phyloP scores from a whole-genome alignment of 805 yeast species.

The Metschnikowia kunwiensis region DNA sequence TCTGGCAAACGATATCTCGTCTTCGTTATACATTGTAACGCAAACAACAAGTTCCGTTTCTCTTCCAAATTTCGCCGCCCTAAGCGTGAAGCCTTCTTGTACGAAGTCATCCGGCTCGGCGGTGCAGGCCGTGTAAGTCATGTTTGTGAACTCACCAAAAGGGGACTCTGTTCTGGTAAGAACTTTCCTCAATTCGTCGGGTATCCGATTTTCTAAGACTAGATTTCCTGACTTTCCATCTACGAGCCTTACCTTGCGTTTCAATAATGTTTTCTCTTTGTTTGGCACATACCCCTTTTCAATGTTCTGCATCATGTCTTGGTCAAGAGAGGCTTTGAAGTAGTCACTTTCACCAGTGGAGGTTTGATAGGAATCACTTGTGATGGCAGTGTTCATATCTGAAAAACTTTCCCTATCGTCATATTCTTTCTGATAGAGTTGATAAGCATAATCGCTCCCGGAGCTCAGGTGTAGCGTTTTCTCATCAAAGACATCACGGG shows the following conservation, averaged over 20 bases:
- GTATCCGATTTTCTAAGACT: slow-evolving; percentile 91
- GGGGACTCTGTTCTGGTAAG: slow-evolving; percentile 74
- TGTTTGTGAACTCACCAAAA: slow-evolving; percentile 88
- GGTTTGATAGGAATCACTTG: slow-evolving; percentile 30
- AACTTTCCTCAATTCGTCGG: slow-evolving; percentile 80
- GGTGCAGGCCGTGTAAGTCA: slow-evolving; percentile 97
- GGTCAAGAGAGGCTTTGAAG: slow-evolving; percentile 45
- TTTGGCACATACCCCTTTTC: slow-evolving; percentile 47
- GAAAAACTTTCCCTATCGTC: slow-evolving; percentile 34
- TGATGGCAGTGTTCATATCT: slow-evolving; percentile 29
- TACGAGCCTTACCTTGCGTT: slow-evolving; percentile 70
- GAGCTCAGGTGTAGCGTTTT: slow-evolving; percentile 29
- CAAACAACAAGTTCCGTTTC: slow-evolving; percentile 91
- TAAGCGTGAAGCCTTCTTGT: slow-evolving; percentile 74
- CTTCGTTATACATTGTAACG: slow-evolving; percentile 97
- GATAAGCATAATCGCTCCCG: slow-evolving; percentile 31
- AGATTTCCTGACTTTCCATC: slow-evolving; percentile 68
- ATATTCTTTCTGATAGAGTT: slow-evolving; percentile 34
- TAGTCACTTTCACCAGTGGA: slow-evolving; percentile 34
- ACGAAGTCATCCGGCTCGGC: slow-evolving; percentile 85
- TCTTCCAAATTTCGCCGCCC: slow-evolving; percentile 83
- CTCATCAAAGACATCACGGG: slow-evolving; percentile 27
- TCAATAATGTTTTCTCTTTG: slow-evolving; percentile 63
- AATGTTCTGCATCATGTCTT: slow-evolving; percentile 45
- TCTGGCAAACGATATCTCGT: slow-evolving; percentile 82